Conservation (phyloP, 805 yeast genomes). For the Ogataea haglerorum region DNA sequence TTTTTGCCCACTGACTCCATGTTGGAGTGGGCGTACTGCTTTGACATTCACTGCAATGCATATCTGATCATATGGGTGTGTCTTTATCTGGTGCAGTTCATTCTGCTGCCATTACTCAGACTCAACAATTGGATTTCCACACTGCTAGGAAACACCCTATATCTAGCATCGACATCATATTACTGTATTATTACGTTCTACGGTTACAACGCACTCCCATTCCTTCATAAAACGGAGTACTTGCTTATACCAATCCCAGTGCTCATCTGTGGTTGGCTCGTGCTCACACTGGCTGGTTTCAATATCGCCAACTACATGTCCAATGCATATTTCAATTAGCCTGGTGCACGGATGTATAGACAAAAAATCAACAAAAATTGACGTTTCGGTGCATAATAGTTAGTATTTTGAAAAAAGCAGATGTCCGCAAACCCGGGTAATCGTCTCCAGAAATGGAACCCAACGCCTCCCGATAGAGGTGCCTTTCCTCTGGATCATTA, state of each 20-base stretch:
- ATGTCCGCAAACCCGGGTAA: slow-evolving; percentile 47
- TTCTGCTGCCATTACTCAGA: slow-evolving; percentile 68
- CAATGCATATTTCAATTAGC: slow-evolving; percentile 29
- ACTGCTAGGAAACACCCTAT: slow-evolving; percentile 73
- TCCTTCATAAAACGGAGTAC: slow-evolving; percentile 58
- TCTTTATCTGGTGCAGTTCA: slow-evolving; percentile 69
- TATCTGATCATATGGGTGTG: slow-evolving; percentile 75
- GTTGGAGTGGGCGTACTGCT: slow-evolving; percentile 92
- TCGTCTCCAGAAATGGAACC: slow-evolving; percentile 50
- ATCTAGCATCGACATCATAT: slow-evolving; percentile 68
- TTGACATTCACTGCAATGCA: slow-evolving; percentile 92
- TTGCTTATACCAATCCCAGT: slow-evolving; percentile 63
- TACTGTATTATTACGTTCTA: slow-evolving; percentile 79
- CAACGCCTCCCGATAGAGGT: slow-evolving; percentile 95
- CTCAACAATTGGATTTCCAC: slow-evolving; percentile 63
- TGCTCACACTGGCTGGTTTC: slow-evolving; percentile 59
- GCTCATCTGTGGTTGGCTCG: slow-evolving; percentile 53
- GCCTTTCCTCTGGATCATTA: slow-evolving; percentile 91
- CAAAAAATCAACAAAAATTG: too few species aligned
- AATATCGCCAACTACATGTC: slow-evolving; percentile 71
- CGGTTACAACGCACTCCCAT: slow-evolving; percentile 81
- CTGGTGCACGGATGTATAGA: slow-evolving; percentile 15
- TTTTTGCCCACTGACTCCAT: slow-evolving; percentile 34
- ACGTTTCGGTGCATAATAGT: background rate
- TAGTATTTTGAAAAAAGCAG: slow-evolving; percentile 1